phyloP scores from a whole-genome alignment of 441 rosid species.

The Gossypium schwendimanii region DNA sequence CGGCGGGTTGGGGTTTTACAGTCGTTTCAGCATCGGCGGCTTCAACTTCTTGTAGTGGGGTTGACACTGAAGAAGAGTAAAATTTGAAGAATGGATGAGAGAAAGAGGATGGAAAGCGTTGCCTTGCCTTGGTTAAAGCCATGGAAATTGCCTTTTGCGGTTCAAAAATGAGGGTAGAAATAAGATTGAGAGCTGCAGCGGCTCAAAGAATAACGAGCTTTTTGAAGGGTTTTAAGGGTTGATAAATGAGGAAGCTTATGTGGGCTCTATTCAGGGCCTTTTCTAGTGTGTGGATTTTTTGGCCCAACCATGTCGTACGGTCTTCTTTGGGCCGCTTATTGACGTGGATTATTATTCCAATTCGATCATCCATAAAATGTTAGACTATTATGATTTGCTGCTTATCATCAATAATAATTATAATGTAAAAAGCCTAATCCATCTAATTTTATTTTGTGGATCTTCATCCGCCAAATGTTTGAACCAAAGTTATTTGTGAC shows the following conservation, averaged over 20 bases:
- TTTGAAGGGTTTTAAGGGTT: not conserved
- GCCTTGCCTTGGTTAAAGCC: constrained; percentile 36
- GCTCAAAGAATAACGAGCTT: not conserved
- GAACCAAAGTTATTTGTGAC: too few species aligned
- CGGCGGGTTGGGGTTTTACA: constrained; percentile 14
- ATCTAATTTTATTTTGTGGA: too few species aligned
- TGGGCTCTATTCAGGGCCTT: not conserved
- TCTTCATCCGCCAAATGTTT: too few species aligned
- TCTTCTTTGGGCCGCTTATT: not conserved
- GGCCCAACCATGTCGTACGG: not conserved
- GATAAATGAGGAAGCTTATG: not conserved
- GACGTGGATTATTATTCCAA: not conserved
- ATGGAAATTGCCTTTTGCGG: constrained; percentile 15
- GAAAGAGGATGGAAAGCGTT: constrained; percentile 16
- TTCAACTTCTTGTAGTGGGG: constrained; percentile 22
- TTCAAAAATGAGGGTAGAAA: not conserved
- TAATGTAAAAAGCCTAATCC: too few species aligned
- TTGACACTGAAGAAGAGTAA: constrained; percentile 22
- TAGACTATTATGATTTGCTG: too few species aligned
- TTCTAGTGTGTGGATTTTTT: not conserved
- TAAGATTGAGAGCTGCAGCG: not conserved
- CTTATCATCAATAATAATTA: too few species aligned
- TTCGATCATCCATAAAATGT: too few species aligned
- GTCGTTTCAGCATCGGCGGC: constrained; percentile 10
- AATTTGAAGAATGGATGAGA: constrained; percentile 21